Base-by-base conservation (phyloP, 495 filamentous ascomycete genomes). In the Tuber borchii region DNA sequence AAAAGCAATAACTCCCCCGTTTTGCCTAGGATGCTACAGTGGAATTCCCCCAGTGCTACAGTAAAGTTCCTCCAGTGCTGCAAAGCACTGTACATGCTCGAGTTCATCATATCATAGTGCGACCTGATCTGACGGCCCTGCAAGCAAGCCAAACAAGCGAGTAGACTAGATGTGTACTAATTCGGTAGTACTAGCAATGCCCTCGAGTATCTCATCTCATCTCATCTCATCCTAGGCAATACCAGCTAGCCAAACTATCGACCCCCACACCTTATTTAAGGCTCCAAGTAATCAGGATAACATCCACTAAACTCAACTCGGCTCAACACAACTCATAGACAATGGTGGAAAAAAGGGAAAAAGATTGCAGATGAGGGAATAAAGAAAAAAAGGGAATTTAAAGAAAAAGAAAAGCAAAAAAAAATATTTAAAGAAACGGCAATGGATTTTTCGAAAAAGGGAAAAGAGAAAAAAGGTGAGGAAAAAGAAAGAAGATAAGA, bases 401-500 rank as follows among this genome's bases (percentile, higher is more conserved):
- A 31, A 34, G 14, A 16, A 5, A 34, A 34, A n/a, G 2, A 14
- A 31, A 31, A 31, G 56, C 39, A 40, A 7, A 34, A 9, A 65
- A 65, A 65, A 65, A 16, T 34, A 34, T 65, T 65, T 65, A 16
- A 31, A 16, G 56, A 34, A 34, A 19, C 12, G 31, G 10, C 14
- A 6, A 65, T 65, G 16, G 56, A 31, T 31, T 26, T 61, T 14
- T 71, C 43, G 34, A 31, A 31, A 8, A 75, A 45, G 16, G 48
- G 12, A 79, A 75, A 56, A 46, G 72, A 51, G 43, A 19, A 31
- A 51, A 34, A 44, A 46, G 72, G 75, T 65, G 75, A 48, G 73
- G 0, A 79, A 79, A 65, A 79, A 74, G 51, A 71, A 71, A 19
- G 40, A 74, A 71, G n/a, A n/a, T n/a, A n/a, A n/a, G n/a, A 43